Percentiles rank a stretch among this genome's conserved stretches.
Evolutionary conservation across 2,329 filamentous ascomycete genomes (phyloP).

Genomic region (Monilinia fructicola): DNA sequence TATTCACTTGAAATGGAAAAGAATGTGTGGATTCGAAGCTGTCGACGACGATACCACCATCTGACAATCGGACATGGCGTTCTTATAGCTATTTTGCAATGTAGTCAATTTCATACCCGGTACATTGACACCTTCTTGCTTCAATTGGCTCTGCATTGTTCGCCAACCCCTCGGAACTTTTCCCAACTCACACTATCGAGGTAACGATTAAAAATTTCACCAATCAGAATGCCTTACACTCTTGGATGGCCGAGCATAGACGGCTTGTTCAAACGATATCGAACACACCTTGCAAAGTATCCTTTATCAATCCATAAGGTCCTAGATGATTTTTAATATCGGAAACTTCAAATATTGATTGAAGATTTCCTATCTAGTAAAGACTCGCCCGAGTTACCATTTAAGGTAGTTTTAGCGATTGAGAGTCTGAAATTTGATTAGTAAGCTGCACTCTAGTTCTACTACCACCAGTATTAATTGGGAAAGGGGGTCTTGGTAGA

Average conservation of each 20-base stretch:
- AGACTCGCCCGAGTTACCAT: no score
- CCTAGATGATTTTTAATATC: no score
- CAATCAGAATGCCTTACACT: not conserved
- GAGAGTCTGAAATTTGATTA: no score
- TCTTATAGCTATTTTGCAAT: not conserved
- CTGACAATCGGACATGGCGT: not conserved
- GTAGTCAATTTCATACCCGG: not conserved
- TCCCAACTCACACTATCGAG: not conserved
- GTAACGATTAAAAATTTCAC: not conserved
- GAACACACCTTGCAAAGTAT: not conserved
- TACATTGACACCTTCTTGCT: not conserved
- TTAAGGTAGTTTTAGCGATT: no score
- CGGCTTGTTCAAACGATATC: not conserved
- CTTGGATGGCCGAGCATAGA: not conserved
- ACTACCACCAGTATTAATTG: no score
- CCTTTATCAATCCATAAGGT: not conserved
- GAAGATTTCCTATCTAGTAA: no score
- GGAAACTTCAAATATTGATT: no score
- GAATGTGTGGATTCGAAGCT: not conserved
- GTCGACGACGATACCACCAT: not conserved
- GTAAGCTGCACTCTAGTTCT: no score
- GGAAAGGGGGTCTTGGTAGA: no score
- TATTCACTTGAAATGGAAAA: not conserved
- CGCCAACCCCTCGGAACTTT: not conserved
- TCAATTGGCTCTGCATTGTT: not conserved